Base-by-base conservation (phyloP, 2,329 filamentous ascomycete genomes). In the Colletotrichum brevisporum region DNA sequence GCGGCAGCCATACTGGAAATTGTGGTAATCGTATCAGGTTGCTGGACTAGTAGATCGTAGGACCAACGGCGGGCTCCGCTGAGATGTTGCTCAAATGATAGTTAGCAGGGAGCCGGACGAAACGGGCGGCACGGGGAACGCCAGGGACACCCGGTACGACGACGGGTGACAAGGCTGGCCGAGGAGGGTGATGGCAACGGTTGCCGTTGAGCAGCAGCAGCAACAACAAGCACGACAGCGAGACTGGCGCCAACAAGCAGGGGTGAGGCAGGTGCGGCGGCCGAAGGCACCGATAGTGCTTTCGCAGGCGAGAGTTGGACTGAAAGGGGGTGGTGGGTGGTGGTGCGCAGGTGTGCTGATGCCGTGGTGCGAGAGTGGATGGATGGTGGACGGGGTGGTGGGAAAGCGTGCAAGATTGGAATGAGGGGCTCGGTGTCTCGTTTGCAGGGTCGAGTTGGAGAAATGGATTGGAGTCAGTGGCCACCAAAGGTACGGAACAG, bases 1-100 rank as follows among this genome's bases (percentile, higher is more conserved):
- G 78, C 72, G 63, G 79, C 75, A 55, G 81, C 75, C 80, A 85
- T 86, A 69, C 74, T 78, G 70, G 54, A 63, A 45, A 67, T 63
- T 62, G 63, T 21, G 55, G 39, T 66, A 43, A 9, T 66, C 43
- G 62, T 69, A 45, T 51, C 55, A 60, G 55, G 41, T 16, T 31
- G 50, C 58, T 31, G 21, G 21, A 50, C 43, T 63, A 47, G 55
- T 63, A 47, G 55, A 18, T 31, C 36, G 21, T 55, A 41, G 63
- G 57, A 50, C 41, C 51, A 41, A 41, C 52, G 31, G 62, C 62
- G 47, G 27, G 48, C 21, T 59, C 53, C 54, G 57, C 55, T 26
- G 43, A 45, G 52, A 67, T 56, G 31, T 66, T 66, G 55, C 56
- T 50, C 45, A 27, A 31, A 68, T 48, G 55, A 66, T 15, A 12